Evolutionary conservation across 2,329 filamentous ascomycete species (phyloP), one percentile per base, ranked within the genome.

Genomic region (Monilinia fructicola): DNA sequence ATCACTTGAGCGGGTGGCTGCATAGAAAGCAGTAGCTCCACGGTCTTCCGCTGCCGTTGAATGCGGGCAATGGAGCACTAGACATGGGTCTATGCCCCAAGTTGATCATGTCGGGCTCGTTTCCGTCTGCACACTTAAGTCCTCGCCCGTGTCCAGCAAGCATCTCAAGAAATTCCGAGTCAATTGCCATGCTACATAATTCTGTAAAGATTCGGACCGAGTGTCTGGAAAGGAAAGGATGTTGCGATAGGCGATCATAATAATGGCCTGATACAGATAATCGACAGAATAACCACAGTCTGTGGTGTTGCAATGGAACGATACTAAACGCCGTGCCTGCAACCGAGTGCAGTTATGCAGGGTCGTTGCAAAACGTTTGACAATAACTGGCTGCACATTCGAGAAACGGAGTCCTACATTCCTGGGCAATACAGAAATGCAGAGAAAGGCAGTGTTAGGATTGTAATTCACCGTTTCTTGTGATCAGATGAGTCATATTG

Each of bases 221-320:
- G 58, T 50, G n/a, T 40, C 28, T 38, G 58, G 46, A 14, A 26
- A 26, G 18, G 31, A 23, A 52, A 28, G 23, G 16, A 50, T 26
- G 35, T 50, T 31, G 35, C 46, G n/a, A 61, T 61, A 61, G 38
- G n/a, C 38, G 38, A 61, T 50, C 44, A 61, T 23, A 26, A 50
- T 23, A 38, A 38, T 21, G 58, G 14, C n/a, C 28, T 38, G 14
- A 50, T 50, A 11, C 46, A 40, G 26, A 61, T 26, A 12, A 4
- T 61, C 28, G 38, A 46, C 28, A 14, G 58, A 28, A 61, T 6
- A 38, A 48, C 46, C 44, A 61, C 50, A 61, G 31, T 21, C 21
- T n/a, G 56, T 28, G 28, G n/a, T 28, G 48, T 6, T 35, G 9
- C 35, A 38, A 60, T 60, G 42, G 21, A 38, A 48, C 7, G 21